Evolutionary conservation across 1,284 basidiomycete species (phyloP).

Genomic region (Microbotryomycetes sp.): DNA sequence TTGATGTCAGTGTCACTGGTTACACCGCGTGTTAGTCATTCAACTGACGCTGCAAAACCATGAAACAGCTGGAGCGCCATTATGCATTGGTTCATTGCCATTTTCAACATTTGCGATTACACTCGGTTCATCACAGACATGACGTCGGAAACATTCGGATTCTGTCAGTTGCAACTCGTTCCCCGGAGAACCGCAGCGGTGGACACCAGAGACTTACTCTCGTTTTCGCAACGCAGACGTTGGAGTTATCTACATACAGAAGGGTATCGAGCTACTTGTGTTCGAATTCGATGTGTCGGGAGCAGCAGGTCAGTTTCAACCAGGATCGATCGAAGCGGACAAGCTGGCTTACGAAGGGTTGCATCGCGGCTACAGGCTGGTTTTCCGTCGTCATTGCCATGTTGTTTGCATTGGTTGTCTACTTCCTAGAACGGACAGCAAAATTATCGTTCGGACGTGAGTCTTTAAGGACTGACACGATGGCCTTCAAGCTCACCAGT

Average conservation of each 20-base stretch:
- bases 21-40: not conserved
- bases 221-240: slow-evolving; percentile 51
- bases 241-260: slow-evolving; percentile 44
- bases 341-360: too few species aligned
- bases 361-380: slow-evolving; percentile 46
- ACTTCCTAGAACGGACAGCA: slow-evolving; percentile 37
- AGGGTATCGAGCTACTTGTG: slow-evolving; percentile 45
- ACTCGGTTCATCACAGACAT: slow-evolving; percentile 71
- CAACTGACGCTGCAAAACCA: too few species aligned
- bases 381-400: slow-evolving; percentile 46
- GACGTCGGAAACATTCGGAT: slow-evolving; percentile 67
- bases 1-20: slow-evolving; percentile 44
- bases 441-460: slow-evolving; percentile 30
- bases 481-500: not conserved
- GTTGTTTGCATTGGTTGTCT: slow-evolving; percentile 45
- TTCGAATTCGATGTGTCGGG: slow-evolving; percentile 25
- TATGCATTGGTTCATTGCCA: slow-evolving; percentile 79
- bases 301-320: not conserved
- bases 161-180: slow-evolving; percentile 20
- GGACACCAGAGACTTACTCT: not conserved
- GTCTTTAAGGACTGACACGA: not conserved
- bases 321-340: too few species aligned
- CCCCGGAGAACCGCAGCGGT: not conserved
- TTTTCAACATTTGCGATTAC: slow-evolving; percentile 56
- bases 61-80: slow-evolving; percentile 83